Evolutionary conservation across 495 filamentous ascomycete species (phyloP).

Genomic region (Recurvomyces mirabilis): DNA sequence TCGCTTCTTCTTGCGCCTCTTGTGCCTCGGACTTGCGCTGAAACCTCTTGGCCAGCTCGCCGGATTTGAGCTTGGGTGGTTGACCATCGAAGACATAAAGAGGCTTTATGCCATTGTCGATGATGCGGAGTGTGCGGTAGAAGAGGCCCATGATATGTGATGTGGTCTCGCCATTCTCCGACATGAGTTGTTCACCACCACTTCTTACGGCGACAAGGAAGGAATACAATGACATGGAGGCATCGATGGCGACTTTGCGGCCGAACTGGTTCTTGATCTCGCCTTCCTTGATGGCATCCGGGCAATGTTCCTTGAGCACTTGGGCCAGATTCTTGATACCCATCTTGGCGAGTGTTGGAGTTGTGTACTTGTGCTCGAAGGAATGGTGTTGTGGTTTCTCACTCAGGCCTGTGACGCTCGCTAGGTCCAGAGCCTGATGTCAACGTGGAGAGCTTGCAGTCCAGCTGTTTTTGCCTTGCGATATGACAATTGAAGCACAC

Average conservation of each 20-base stretch:
- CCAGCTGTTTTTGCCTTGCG: too few relatives aligned
- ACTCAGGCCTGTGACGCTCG: too few relatives aligned
- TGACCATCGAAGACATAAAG: constrained; percentile 96
- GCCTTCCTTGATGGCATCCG: constrained; percentile 85
- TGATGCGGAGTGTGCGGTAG: constrained; percentile 94
- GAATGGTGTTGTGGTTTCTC: too few relatives aligned
- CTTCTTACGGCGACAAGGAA: constrained; percentile 96
- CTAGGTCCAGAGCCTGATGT: too few relatives aligned
- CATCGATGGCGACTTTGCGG: constrained; percentile 38
- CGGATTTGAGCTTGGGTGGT: constrained; percentile 92
- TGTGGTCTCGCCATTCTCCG: constrained; percentile 86
- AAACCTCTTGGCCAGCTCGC: constrained; percentile 86
- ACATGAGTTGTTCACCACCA: constrained; percentile 90
- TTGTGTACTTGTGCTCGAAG: background rate
- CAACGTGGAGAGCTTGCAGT: too few relatives aligned
- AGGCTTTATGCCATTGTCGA: constrained; percentile 97
- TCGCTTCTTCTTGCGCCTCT: constrained; percentile 84
- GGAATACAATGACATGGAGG: constrained; percentile 98
- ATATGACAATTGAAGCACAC: too few relatives aligned
- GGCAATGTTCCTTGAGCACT: constrained; percentile 82
- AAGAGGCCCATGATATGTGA: constrained; percentile 99
- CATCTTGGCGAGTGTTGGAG: constrained; percentile 43
- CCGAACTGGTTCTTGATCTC: constrained; percentile 99
- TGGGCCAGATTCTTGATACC: constrained; percentile 79
- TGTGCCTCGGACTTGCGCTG: constrained; percentile 81